Evolutionary conservation across 768 basidiomycete species (phyloP).

Genomic region (Asterophora lycoperdoides): DNA sequence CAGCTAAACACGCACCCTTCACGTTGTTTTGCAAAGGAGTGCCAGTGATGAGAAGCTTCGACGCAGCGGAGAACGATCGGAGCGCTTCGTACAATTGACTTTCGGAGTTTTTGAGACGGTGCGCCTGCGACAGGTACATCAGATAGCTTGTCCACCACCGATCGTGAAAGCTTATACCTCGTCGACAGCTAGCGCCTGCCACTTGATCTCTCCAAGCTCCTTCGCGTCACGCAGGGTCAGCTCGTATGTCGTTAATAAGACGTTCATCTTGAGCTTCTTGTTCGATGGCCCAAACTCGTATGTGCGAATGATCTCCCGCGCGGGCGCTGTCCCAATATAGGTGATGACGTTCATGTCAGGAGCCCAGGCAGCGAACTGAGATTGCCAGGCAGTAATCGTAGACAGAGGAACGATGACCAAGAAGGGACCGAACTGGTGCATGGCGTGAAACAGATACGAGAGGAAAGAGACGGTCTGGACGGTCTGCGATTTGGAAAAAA

Average conservation of each 20-base stretch:
- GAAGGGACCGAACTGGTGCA: slow-evolving; percentile 94
- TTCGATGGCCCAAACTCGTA: slow-evolving; percentile 88
- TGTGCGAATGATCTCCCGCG: slow-evolving; percentile 86
- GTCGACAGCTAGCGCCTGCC: slow-evolving; percentile 95
- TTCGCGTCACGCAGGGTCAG: slow-evolving; percentile 85
- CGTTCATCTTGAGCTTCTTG: slow-evolving; percentile 95
- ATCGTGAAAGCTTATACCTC: slow-evolving; percentile 52
- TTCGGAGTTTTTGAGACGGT: slow-evolving; percentile 97
- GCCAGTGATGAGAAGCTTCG: slow-evolving; percentile 95
- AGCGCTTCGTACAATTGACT: slow-evolving; percentile 96
- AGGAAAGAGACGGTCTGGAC: slow-evolving; percentile 96
- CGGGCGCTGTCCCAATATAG: slow-evolving; percentile 85
- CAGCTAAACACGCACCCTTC: slow-evolving; percentile 58
- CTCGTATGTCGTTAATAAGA: slow-evolving; percentile 95
- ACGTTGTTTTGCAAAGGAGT: slow-evolving; percentile 99
- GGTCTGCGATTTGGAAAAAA: slow-evolving; percentile 44
- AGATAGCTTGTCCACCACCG: slow-evolving; percentile 6
- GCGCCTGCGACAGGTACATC: slow-evolving; percentile 54
- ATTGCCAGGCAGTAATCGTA: slow-evolving; percentile 98
- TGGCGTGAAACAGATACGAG: slow-evolving; percentile 89
- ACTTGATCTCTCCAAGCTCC: slow-evolving; percentile 90
- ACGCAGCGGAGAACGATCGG: slow-evolving; percentile 81
- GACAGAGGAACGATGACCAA: slow-evolving; percentile 97
- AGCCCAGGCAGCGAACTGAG: slow-evolving; percentile 91
- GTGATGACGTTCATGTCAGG: slow-evolving; percentile 96